Evolutionary conservation across 2,329 filamentous ascomycete species (phyloP).

Genomic region (Botryotinia narcissicola): DNA sequence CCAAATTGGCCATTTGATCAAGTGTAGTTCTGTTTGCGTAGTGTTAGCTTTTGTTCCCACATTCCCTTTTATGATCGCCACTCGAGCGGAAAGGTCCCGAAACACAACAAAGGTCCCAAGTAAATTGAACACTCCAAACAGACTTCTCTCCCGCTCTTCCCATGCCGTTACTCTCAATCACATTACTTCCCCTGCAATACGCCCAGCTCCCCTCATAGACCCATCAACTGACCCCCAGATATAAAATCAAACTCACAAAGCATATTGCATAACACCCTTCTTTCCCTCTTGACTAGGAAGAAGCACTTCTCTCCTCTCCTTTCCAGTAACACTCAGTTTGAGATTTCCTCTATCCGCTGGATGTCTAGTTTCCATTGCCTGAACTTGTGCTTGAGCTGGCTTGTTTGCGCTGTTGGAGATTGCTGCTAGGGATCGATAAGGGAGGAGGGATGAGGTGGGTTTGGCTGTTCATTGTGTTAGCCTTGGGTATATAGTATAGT

Average conservation of each 20-base stretch:
- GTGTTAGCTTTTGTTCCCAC: conserved; percentile 9
- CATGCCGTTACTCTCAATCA: neutral
- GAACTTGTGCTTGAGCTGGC: conserved; percentile 51
- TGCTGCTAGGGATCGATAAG: conserved; percentile 21
- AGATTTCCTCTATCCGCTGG: neutral
- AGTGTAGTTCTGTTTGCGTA: conserved; percentile 61
- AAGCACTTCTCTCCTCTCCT: conserved; percentile 66
- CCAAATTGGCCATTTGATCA: conserved; percentile 81
- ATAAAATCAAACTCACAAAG: conserved; percentile 61
- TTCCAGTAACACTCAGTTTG: conserved; percentile 47
- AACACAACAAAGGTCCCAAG: neutral
- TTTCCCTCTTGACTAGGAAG: conserved; percentile 75
- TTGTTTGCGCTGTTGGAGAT: conserved; percentile 65
- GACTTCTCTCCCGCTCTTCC: too few relatives aligned
- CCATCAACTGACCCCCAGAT: neutral
- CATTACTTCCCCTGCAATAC: neutral
- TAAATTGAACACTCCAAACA: neutral
- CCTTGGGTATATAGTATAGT: neutral
- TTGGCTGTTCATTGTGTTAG: neutral
- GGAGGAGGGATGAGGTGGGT: neutral
- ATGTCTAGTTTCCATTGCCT: neutral
- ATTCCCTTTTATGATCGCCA: neutral
- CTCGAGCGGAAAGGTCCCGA: neutral
- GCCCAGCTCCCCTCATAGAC: too few relatives aligned
- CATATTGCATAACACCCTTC: conserved; percentile 81